Evolutionary conservation across 2,329 filamentous ascomycete species (phyloP).

Genomic region (Claviceps pusilla): DNA sequence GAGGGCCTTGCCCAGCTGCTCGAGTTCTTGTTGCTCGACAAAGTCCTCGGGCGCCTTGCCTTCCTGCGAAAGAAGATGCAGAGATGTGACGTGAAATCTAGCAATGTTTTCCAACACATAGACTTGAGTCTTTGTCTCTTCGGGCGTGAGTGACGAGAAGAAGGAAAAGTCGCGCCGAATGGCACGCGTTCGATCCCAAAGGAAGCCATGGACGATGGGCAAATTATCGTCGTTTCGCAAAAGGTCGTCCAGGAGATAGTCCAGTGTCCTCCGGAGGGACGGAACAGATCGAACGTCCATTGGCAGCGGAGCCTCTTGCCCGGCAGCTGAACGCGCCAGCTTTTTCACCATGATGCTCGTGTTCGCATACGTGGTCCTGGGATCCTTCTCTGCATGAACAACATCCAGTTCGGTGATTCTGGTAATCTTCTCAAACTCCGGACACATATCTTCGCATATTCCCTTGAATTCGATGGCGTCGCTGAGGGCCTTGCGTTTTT

Average conservation of each 20-base stretch:
- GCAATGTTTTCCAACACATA: slow-evolving; percentile 52
- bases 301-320: slow-evolving; percentile 50
- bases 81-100: slow-evolving; percentile 49
- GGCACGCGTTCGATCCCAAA: slow-evolving; percentile 54
- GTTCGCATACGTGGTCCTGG: slow-evolving; percentile 28
- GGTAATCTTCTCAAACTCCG: slow-evolving; percentile 48
- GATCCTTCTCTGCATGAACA: slow-evolving; percentile 38
- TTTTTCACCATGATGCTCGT: slow-evolving; percentile 49
- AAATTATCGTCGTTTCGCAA: slow-evolving; percentile 40
- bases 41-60: slow-evolving; percentile 44
- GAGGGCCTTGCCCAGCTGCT: slow-evolving; percentile 51
- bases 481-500: slow-evolving; percentile 44
- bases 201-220: slow-evolving; percentile 42
- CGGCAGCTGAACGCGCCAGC: slow-evolving; percentile 51
- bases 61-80: slow-evolving; percentile 46
- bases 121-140: slow-evolving; percentile 43
- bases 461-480: slow-evolving; percentile 54
- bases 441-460: slow-evolving; percentile 56
- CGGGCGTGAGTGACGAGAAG: slow-evolving; percentile 42
- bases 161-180: slow-evolving; percentile 56
- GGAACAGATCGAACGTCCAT: slow-evolving; percentile 51
- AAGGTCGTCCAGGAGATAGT: slow-evolving; percentile 48
- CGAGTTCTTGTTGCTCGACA: slow-evolving; percentile 51
- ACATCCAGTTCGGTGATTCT: slow-evolving; percentile 48
- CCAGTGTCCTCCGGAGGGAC: slow-evolving; percentile 42